Conservation (phyloP, 2,329 filamentous ascomycete genomes). For the Akanthomyces muscarius region DNA sequence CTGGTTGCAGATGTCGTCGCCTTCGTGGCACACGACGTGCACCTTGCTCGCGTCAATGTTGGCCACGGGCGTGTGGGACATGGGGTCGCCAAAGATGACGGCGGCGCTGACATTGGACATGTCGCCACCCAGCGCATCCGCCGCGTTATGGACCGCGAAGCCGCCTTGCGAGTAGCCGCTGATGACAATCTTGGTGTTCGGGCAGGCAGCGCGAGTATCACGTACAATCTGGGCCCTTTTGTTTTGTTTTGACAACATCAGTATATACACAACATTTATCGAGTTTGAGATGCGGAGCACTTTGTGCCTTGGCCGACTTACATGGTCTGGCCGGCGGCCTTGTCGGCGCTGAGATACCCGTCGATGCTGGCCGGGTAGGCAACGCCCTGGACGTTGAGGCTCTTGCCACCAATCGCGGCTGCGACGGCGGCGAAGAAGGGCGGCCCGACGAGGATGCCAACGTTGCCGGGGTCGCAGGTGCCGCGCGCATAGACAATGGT, state of each 20-base stretch:
- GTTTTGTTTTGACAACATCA: neutral
- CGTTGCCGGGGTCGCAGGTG: slow-evolving; percentile 29
- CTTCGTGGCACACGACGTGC: slow-evolving; percentile 26
- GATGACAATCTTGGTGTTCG: slow-evolving; percentile 20
- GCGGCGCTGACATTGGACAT: slow-evolving; percentile 27
- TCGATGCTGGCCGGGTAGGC: slow-evolving; percentile 27
- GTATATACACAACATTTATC: neutral
- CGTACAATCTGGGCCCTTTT: slow-evolving; percentile 31
- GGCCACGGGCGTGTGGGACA: slow-evolving; percentile 22
- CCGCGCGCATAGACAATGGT: slow-evolving; percentile 29
- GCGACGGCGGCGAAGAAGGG: slow-evolving; percentile 26
- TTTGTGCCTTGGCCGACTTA: slow-evolving; percentile 17
- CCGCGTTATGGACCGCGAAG: slow-evolving; percentile 27
- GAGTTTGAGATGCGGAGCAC: neutral
- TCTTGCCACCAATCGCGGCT: slow-evolving; percentile 14
- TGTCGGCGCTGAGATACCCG: slow-evolving; percentile 25
- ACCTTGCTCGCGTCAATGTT: slow-evolving; percentile 23
- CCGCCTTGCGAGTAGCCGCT: slow-evolving; percentile 30
- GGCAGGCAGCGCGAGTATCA: slow-evolving; percentile 26
- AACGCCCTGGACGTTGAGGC: slow-evolving; percentile 27
- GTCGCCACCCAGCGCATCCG: slow-evolving; percentile 22
- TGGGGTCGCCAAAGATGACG: slow-evolving; percentile 32
- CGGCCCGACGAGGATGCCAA: slow-evolving; percentile 28
- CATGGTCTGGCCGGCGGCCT: slow-evolving; percentile 23
- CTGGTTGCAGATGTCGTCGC: slow-evolving; percentile 29